Base-by-base conservation (phyloP, 2,329 filamentous ascomycete genomes). In the Mariannaea elegans region DNA sequence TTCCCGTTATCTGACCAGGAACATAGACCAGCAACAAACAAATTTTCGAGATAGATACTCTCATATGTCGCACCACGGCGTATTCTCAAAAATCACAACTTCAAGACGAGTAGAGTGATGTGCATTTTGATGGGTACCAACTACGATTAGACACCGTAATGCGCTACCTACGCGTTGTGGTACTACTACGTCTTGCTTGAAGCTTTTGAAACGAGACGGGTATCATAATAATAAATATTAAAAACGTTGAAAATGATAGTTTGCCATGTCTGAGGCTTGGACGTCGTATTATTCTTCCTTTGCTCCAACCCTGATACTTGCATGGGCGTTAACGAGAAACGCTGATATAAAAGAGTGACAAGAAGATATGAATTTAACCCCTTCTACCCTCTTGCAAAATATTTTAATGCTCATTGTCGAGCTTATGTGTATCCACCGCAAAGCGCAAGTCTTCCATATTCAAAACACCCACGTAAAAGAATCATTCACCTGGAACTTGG, bases 381-480 rank as follows among this genome's bases (percentile, higher is more conserved):
- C 16, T 3, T 27, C 21, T 19, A 2, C 41, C 41, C 12, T 12
- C 24, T 13, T 21, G 23, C 7, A 13, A 42, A 12, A n/a, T 18
- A 51, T 23, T 9, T 18, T 9, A 7, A 12, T 16, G 24, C 18
- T 8, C 39, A 14, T 12, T 27, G 24, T 27, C 24, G 24, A n/a
- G 18, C 10, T n/a, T 38, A 13, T 51, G 12, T 13, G 18, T 10
- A 14, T n/a, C 7, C 5, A 2, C 9, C 18, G 7, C 32, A 9
- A 6, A 12, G 14, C 27, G 16, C 7, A 2, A 4, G 3, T 13
- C 10, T 16, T 32, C 13, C 9, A 4, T 12, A 9, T 24, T 42
- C 73, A 89, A 65, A 88, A 89, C 7, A 87, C 78, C 88, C 88
- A 90, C 21, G 83, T 87, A 70, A 90, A 90, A 5, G 86, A 85